Evolutionary conservation across 2,329 filamentous ascomycete species (phyloP), one percentile per base, ranked within the genome.

Genomic region (Penicillium sp.): DNA sequence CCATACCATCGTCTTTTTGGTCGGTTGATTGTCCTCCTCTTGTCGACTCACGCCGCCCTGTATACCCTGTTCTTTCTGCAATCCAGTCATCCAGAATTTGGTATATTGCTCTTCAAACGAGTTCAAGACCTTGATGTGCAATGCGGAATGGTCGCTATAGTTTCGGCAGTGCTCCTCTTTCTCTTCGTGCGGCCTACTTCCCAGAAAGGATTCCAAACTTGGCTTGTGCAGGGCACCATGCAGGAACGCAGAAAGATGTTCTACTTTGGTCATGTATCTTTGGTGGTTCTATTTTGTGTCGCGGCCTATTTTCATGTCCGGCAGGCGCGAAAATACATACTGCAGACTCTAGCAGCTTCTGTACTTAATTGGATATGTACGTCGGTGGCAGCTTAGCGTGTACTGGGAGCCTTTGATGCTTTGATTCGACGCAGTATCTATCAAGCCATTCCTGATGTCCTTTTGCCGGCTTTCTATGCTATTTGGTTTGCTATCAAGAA

Each of bases 1-100:
- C 70, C 75, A 4, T 77, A 79, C 41, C 84, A 87, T 61, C 81
- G 84, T 48, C 72, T 84, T 5, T 77, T 85, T 29, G 83, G 83
- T 11, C 78, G 82, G 1, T 73, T 84, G 50, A 67, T 79, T 13
- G 72, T 84, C 39, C 75, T 78, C 11, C 67, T 86, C 2, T 75
- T 86, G 47, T 65, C 74, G 32, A 63, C 75, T 3, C 84, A 87
- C 65, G 80, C 77, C 1, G 58, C 67, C 0, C 74, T 86, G 56
- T 87, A 86, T 59, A 58, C 84, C 23, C 75, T 78, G 47, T 85
- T 84, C 70, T 87, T 84, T 66, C 62, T 81, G 53, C 74, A 78
- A 51, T 75, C 76, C 2, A 72, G 69, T 14, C 62, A 73, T 47
- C 72, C 71, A 1, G 66, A 65, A 1, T 74, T 67, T 30, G 59